These are phyloP conservation scores for Candida saitoana DNA, from an alignment of 805 yeast genomes.

Conservation along the genomic window DNA sequence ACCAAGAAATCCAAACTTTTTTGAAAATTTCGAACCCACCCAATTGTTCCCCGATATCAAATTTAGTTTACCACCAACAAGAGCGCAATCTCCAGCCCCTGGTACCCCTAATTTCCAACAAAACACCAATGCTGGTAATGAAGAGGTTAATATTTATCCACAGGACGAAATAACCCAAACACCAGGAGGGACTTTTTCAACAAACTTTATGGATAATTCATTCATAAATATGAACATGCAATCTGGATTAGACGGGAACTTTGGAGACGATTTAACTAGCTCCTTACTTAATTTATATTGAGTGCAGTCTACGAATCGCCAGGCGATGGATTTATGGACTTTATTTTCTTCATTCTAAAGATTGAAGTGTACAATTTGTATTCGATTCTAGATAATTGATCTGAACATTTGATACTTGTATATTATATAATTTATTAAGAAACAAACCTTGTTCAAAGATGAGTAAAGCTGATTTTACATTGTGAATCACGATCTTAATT, in stretches of 20 bases:
- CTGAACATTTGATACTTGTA: neutral
- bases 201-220: constrained; percentile 39
- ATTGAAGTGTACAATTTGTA: neutral
- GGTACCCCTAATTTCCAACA: constrained; percentile 3
- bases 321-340: neutral
- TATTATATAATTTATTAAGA: neutral
- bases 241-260: constrained; percentile 24
- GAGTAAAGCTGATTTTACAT: too few species aligned
- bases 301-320: neutral
- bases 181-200: constrained; percentile 26
- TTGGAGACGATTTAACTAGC: constrained; percentile 21
- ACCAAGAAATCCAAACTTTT: constrained; percentile 42
- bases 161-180: constrained; percentile 11
- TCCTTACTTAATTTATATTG: constrained; percentile 25
- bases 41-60: constrained; percentile 48
- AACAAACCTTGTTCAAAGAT: too few species aligned
- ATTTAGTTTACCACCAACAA: constrained; percentile 32
- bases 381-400: neutral
- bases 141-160: neutral
- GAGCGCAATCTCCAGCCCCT: constrained; percentile 32
- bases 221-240: constrained; percentile 43
- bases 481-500: constrained; percentile 5
- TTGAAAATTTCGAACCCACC: constrained; percentile 53
- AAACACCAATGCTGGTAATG: constrained; percentile 2
- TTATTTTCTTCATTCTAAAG: neutral